A percentile compares a stretch with the other conserved stretches of the same genome.
Conservation (phyloP, 2,329 filamentous ascomycete species). For the Aspergillus latus region DNA sequence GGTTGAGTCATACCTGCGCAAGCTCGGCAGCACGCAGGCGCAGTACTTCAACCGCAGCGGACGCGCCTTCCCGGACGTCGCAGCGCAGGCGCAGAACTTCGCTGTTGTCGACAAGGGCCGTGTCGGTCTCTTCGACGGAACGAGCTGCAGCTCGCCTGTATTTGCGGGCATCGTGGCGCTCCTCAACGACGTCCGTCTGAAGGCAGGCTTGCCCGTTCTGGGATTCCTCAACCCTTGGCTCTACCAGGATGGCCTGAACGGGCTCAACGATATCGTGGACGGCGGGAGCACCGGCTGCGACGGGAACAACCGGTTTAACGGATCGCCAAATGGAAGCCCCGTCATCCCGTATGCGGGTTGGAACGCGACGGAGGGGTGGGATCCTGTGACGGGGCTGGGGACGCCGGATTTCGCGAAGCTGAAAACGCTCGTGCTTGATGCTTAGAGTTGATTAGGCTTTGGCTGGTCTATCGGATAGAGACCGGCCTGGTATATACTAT, state of each 20-base stretch:
- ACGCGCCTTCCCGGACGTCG: conserved; percentile 44
- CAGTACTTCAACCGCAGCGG: conserved; percentile 36
- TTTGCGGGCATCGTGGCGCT: conserved; percentile 60
- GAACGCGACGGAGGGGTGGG: conserved; percentile 54
- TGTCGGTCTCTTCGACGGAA: conserved; percentile 36
- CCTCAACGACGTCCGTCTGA: conserved; percentile 61
- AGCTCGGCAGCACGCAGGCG: conserved; percentile 26
- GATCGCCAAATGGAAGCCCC: conserved; percentile 39
- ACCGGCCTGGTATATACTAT: too few species aligned
- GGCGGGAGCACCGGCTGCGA: conserved; percentile 51
- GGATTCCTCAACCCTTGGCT: conserved; percentile 64
- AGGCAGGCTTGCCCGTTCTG: conserved; percentile 49
- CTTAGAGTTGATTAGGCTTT: background rate
- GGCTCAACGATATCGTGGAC: conserved; percentile 50
- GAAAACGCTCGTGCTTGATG: background rate
- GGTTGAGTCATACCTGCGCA: conserved; percentile 36
- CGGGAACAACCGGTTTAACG: conserved; percentile 44
- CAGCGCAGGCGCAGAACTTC: conserved; percentile 38
- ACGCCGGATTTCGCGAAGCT: conserved; percentile 33
- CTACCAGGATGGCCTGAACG: conserved; percentile 46
- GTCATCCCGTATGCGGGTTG: conserved; percentile 49
- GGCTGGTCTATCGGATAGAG: too few species aligned
- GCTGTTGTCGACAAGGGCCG: conserved; percentile 34
- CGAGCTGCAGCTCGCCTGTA: conserved; percentile 56
- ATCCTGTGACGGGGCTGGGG: conserved; percentile 50